Evolutionary conservation across 2,329 filamentous ascomycete species (phyloP).

Genomic region (Pseudovirgaria hyperparasitica): DNA sequence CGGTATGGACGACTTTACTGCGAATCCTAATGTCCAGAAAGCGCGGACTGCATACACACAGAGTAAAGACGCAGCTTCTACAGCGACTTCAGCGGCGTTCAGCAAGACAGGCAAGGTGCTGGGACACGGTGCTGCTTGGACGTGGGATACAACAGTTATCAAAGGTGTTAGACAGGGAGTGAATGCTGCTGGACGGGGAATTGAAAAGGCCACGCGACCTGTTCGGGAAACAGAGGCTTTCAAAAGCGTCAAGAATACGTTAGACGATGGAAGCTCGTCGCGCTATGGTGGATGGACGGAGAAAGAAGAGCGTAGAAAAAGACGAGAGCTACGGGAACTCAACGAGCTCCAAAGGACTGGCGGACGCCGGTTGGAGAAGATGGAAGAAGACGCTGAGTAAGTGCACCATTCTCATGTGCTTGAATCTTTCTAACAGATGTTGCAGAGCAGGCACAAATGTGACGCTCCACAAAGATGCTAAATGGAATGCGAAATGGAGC

Average conservation of each 20-base stretch:
- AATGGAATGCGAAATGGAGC: conserved; percentile 97
- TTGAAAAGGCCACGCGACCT: conserved; percentile 91
- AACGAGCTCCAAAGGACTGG: conserved; percentile 43
- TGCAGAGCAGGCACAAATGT: conserved; percentile 81
- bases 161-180: conserved; percentile 84
- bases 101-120: conserved; percentile 78
- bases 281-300: conserved; percentile 94
- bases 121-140: conserved; percentile 87
- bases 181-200: conserved; percentile 68
- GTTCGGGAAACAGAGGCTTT: conserved; percentile 90
- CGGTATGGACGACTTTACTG: conserved; percentile 78
- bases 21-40: conserved; percentile 80
- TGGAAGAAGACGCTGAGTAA: conserved; percentile 81
- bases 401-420: conserved; percentile 21
- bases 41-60: conserved; percentile 79
- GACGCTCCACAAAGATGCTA: conserved; percentile 90
- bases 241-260: conserved; percentile 85
- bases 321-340: conserved; percentile 58
- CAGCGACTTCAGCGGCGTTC: conserved; percentile 65
- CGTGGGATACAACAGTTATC: conserved; percentile 89
- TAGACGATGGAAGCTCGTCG: conserved; percentile 93
- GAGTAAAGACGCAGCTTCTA: conserved; percentile 70
- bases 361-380: conserved; percentile 21
- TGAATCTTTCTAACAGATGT: conserved; percentile 6
- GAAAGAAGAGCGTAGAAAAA: conserved; percentile 80